phyloP scores from a whole-genome alignment of 2,329 filamentous ascomycete genomes.

The Fusarium humuli region DNA sequence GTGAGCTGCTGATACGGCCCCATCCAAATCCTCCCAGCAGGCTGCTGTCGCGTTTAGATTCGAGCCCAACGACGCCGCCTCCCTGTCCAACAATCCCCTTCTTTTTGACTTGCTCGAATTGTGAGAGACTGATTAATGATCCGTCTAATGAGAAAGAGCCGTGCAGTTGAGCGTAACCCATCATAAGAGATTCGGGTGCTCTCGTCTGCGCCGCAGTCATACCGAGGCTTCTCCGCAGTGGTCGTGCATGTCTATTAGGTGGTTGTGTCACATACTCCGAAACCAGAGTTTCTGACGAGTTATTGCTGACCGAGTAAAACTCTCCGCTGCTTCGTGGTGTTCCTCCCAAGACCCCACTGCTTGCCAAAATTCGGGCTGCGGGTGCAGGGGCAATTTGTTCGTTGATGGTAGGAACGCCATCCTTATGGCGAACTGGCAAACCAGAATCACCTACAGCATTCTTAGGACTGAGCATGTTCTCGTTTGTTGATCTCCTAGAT shows the following conservation, averaged over 20 bases:
- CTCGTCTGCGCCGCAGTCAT: constrained; percentile 58
- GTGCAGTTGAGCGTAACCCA: constrained; percentile 96
- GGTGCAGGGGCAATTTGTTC: constrained; percentile 72
- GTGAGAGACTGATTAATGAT: constrained; percentile 86
- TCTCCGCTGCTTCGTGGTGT: constrained; percentile 94
- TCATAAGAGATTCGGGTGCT: constrained; percentile 86
- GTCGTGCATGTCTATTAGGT: constrained; percentile 50
- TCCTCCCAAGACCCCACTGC: constrained; percentile 76
- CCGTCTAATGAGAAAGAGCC: constrained; percentile 93
- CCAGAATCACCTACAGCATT: constrained; percentile 50
- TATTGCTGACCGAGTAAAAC: constrained; percentile 94
- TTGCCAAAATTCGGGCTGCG: constrained; percentile 77
- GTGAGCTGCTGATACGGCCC: constrained; percentile 86
- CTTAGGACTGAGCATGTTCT: constrained; percentile 57
- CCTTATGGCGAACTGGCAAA: constrained; percentile 57
- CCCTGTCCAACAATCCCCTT: constrained; percentile 91
- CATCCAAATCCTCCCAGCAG: constrained; percentile 88
- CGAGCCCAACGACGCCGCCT: constrained; percentile 85
- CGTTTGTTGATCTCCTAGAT: constrained; percentile 49
- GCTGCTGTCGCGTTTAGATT: constrained; percentile 80
- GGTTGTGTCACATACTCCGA: constrained; percentile 83
- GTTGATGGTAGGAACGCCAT: constrained; percentile 61
- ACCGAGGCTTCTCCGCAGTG: constrained; percentile 61
- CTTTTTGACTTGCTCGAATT: constrained; percentile 95
- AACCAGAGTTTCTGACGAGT: constrained; percentile 90